A percentile compares a stretch with the other conserved stretches of the same genome.
Evolutionary conservation across 306 rosid species (phyloP).

Genomic region (Coriaria nepalensis): DNA sequence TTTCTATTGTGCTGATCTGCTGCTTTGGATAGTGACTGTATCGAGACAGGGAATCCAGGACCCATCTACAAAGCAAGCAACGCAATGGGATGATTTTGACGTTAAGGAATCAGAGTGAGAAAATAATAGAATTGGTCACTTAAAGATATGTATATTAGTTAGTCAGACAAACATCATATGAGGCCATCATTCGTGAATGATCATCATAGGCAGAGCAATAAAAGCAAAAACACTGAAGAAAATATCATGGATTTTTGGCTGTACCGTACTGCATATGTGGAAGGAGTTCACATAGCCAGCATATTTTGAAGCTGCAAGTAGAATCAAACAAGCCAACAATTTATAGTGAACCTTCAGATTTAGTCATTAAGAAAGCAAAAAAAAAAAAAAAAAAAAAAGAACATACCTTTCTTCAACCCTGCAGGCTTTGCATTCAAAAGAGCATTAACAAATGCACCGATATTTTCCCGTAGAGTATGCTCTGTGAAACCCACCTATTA

Average conservation of each 20-base stretch:
- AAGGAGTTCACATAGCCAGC: constrained; percentile 87
- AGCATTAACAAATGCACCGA: constrained; percentile 88
- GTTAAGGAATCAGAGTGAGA: too few species aligned
- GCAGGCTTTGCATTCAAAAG: constrained; percentile 77
- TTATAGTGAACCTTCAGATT: background rate
- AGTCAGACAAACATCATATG: too few species aligned
- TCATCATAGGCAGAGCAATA: too few species aligned
- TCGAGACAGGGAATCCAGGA: constrained; percentile 64
- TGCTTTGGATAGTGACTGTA: constrained; percentile 83
- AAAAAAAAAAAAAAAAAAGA: constrained; percentile 4
- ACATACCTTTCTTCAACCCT: constrained; percentile 91
- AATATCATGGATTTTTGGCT: background rate
- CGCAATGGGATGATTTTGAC: constrained; percentile 5
- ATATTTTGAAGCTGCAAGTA: constrained; percentile 80
- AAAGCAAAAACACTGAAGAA: too few species aligned
- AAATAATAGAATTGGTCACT: too few species aligned
- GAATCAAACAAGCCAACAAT: constrained; percentile 5
- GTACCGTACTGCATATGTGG: constrained; percentile 89
- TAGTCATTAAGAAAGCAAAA: background rate
- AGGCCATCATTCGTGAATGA: too few species aligned
- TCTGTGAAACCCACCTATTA: constrained; percentile 69
- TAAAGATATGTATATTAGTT: too few species aligned
- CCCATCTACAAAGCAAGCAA: constrained; percentile 63
- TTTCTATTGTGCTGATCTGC: constrained; percentile 73
- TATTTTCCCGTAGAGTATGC: constrained; percentile 66